A percentile compares a stretch with the other conserved stretches of the same genome.
Evolutionary conservation across 225 moss, liverwort and hornwort genomes (phyloP).

Genomic region (Pleurozium schreberi): DNA sequence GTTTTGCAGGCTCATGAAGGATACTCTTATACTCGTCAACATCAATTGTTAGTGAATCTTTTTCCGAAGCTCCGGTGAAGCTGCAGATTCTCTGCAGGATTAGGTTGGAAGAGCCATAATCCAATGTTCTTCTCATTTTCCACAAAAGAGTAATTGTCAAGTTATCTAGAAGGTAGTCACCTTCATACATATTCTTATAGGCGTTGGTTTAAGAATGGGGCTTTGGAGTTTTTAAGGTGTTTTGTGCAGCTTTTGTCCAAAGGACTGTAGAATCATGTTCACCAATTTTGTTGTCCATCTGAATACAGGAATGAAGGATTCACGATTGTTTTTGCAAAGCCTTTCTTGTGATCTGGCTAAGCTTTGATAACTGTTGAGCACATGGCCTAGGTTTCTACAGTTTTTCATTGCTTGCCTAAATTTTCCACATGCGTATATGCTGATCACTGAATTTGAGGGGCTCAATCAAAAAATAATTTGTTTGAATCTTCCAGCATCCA

Average conservation of each 20-base stretch:
- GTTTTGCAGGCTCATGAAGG: constrained; percentile 2
- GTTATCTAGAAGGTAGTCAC: background rate
- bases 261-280: constrained; percentile 5
- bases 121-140: background rate
- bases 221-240: background rate
- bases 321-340: background rate
- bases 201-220: background rate
- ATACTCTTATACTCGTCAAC: background rate
- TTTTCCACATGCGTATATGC: background rate
- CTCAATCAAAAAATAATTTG: background rate
- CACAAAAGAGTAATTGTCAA: background rate
- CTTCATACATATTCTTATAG: background rate
- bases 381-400: background rate
- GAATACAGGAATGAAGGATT: background rate
- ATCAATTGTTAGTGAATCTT: background rate
- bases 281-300: constrained; percentile 1
- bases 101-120: background rate
- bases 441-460: background rate
- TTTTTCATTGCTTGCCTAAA: background rate
- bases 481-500: too few relatives aligned
- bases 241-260: background rate
- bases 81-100: background rate
- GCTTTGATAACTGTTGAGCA: background rate
- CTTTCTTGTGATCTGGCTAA: background rate
- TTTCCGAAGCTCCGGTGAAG: background rate